phyloP scores from a whole-genome alignment of 768 basidiomycete species.

The Antrodiella citrinella region DNA sequence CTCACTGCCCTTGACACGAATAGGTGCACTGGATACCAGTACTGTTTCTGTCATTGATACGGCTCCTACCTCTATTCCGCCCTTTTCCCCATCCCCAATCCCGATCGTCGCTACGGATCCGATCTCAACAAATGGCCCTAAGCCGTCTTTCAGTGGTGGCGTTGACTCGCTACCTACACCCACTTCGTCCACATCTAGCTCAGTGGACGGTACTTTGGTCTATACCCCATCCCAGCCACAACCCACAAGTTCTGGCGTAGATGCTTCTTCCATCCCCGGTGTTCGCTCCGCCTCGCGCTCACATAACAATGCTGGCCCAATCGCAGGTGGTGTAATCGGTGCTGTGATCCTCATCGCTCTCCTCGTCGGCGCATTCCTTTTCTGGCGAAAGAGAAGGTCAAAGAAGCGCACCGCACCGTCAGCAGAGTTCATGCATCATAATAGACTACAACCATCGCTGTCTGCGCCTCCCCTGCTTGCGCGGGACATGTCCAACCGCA shows the following conservation, averaged over 20 bases:
- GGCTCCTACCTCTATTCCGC: too few relatives aligned
- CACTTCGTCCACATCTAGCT: not conserved
- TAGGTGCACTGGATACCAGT: too few relatives aligned
- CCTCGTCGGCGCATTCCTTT: constrained; percentile 29
- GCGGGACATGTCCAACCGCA: not conserved
- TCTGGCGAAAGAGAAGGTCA: constrained; percentile 25
- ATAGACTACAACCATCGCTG: constrained; percentile 4
- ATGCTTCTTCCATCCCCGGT: too few relatives aligned
- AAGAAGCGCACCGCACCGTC: constrained; percentile 44
- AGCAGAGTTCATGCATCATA: constrained; percentile 39
- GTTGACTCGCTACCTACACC: not conserved
- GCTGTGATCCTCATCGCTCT: constrained; percentile 26
- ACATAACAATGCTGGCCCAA: constrained; percentile 27
- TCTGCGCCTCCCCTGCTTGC: constrained; percentile 2
- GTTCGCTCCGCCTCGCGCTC: not conserved
- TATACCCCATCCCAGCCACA: not conserved
- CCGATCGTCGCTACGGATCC: too few relatives aligned
- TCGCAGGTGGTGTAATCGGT: constrained; percentile 50
- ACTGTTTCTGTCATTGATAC: too few relatives aligned
- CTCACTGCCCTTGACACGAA: too few relatives aligned
- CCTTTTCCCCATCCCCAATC: too few relatives aligned
- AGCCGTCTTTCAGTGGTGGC: not conserved
- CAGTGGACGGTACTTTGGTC: not conserved
- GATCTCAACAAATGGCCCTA: too few relatives aligned
- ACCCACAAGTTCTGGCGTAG: not conserved